These are phyloP conservation scores for Stenocarpella maydis DNA, from an alignment of 2,329 filamentous ascomycete genomes.

Conservation along the genomic window DNA sequence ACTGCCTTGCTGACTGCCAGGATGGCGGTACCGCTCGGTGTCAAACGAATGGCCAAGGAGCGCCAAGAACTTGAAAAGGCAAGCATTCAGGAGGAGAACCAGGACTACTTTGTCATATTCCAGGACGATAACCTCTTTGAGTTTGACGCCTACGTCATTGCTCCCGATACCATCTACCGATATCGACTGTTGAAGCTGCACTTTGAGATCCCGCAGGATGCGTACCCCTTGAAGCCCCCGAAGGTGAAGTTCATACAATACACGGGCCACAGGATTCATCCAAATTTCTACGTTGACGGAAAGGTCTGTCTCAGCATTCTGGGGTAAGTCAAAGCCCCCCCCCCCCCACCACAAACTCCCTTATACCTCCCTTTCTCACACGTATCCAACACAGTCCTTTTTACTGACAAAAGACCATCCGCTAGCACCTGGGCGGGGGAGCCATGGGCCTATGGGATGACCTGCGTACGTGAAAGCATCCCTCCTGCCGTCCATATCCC, in stretches of 20 bases:
- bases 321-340: neutral
- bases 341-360: too few species aligned
- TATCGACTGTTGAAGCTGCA: neutral
- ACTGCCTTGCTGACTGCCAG: too few species aligned
- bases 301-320: slow-evolving; percentile 10
- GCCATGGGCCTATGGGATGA: neutral
- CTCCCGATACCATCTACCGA: slow-evolving; percentile 11
- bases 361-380: neutral
- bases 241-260: neutral
- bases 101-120: slow-evolving; percentile 9
- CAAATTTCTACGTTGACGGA: neutral
- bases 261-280: neutral
- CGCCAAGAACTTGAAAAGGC: slow-evolving; percentile 2
- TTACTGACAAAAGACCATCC: neutral
- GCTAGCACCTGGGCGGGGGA: neutral
- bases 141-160: slow-evolving; percentile 5
- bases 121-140: neutral
- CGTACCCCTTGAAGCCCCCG: neutral
- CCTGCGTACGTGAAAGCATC: neutral
- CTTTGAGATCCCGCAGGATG: neutral
- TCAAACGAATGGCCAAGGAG: slow-evolving; percentile 7
- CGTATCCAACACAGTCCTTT: too few species aligned
- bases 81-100: neutral
- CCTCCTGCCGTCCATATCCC: neutral
- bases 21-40: neutral